These are phyloP conservation scores for Benincasa hispida DNA, from an alignment of 306 rosid genomes.

Conservation along the genomic window DNA sequence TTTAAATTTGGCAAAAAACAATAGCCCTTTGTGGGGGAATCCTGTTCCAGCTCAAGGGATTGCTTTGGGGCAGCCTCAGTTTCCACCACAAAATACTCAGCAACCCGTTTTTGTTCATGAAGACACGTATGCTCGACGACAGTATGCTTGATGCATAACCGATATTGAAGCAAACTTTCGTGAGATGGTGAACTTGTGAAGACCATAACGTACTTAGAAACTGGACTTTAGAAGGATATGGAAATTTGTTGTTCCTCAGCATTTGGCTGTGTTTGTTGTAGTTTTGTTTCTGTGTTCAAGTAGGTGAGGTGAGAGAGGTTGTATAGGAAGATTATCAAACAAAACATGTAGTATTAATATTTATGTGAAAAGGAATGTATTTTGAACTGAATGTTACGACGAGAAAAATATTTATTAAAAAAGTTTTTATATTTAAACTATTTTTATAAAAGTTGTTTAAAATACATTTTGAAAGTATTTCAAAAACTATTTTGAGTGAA, in stretches of 20 bases:
- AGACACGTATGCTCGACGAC: conserved; percentile 75
- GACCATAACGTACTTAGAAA: neutral
- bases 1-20: conserved; percentile 29
- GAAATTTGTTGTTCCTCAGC: neutral
- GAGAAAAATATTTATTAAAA: no score
- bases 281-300: neutral
- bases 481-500: no score
- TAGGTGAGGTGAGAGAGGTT: neutral
- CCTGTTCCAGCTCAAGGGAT: conserved; percentile 27
- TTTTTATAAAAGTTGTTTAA: no score
- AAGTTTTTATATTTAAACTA: no score
- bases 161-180: neutral
- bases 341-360: neutral
- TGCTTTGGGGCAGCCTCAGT: conserved; percentile 87
- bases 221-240: neutral
- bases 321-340: neutral
- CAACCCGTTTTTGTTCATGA: conserved; percentile 85
- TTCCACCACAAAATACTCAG: conserved; percentile 41
- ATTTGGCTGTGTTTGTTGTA: neutral
- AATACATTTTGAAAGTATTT: no score
- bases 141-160: conserved; percentile 37
- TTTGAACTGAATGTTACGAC: neutral
- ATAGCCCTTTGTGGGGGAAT: conserved; percentile 16
- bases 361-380: neutral
- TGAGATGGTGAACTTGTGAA: neutral